phyloP scores from a whole-genome alignment of 495 filamentous ascomycete species.

The Hyaloscypha finlandica region DNA sequence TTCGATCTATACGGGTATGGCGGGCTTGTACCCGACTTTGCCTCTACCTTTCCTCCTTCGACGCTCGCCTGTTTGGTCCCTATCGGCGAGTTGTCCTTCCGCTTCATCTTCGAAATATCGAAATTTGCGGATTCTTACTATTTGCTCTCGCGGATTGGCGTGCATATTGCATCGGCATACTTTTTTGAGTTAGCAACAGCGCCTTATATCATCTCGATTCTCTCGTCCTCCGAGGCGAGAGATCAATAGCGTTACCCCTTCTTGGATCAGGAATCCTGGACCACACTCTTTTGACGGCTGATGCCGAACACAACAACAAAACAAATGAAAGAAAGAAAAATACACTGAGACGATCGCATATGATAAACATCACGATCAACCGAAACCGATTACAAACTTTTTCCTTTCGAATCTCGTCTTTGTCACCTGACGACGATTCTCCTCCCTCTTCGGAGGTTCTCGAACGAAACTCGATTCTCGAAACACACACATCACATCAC shows the following conservation, averaged over 20 bases:
- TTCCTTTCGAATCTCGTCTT: background rate
- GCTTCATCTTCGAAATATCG: constrained; percentile 25
- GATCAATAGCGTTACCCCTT: constrained; percentile 7
- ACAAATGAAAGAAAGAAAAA: constrained; percentile 13
- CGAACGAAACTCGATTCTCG: background rate
- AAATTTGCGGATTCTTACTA: constrained; percentile 13
- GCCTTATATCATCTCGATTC: constrained; percentile 20
- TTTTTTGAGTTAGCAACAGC: constrained; percentile 26
- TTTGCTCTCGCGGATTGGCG: constrained; percentile 31
- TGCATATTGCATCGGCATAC: constrained; percentile 32
- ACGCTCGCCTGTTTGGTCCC: constrained; percentile 13
- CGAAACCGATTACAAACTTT: background rate
- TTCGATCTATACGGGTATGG: constrained; percentile 15
- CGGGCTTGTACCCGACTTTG: constrained; percentile 15
- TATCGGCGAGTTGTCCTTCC: constrained; percentile 17
- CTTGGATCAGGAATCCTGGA: constrained; percentile 38
- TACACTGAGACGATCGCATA: constrained; percentile 26
- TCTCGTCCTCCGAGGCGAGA: background rate
- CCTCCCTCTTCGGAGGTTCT: background rate
- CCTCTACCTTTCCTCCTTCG: constrained; percentile 12
- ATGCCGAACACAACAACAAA: constrained; percentile 15
- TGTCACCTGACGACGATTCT: background rate
- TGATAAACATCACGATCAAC: constrained; percentile 25
- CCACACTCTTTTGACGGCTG: constrained; percentile 29
- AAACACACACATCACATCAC: constrained; percentile 1